Evolutionary conservation across 352 stramenopile species (phyloP).

Genomic region (Phytophthora europaea): DNA sequence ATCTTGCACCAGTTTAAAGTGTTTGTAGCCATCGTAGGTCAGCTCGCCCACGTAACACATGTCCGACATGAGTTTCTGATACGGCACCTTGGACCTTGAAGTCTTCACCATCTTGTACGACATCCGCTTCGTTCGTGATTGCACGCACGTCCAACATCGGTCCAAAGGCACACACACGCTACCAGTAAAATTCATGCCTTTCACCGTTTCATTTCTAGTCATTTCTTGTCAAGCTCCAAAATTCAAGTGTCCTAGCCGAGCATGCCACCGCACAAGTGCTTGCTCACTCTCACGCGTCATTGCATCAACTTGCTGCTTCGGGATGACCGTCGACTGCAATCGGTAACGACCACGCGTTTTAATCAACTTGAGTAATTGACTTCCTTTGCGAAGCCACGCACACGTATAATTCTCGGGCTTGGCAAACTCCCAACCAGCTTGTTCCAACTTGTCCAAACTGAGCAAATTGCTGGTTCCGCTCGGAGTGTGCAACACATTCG

Average conservation of each 20-base stretch:
- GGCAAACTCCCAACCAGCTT: too few relatives aligned
- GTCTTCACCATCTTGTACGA: constrained; percentile 6
- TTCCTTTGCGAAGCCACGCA: too few relatives aligned
- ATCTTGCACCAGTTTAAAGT: neutral
- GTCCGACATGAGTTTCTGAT: constrained; percentile 4
- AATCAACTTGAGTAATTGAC: too few relatives aligned
- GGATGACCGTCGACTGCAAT: neutral
- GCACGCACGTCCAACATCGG: constrained; percentile 4
- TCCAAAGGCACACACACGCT: neutral
- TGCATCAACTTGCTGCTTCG: neutral
- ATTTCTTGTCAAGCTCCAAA: neutral
- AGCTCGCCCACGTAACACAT: constrained; percentile 1
- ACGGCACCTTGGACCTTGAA: neutral
- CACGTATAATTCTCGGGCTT: too few relatives aligned
- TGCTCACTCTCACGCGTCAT: neutral
- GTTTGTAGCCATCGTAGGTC: constrained; percentile 2
- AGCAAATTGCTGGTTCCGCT: too few relatives aligned
- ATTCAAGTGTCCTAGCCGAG: neutral
- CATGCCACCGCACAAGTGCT: neutral
- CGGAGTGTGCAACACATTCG: too few relatives aligned
- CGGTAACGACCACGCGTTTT: neutral
- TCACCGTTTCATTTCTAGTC: neutral
- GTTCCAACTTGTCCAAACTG: too few relatives aligned
- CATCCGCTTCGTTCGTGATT: constrained; percentile 6
- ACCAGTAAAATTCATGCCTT: neutral